Base-by-base conservation (phyloP, 1,284 basidiomycete genomes). In the Puccinia hordei region DNA sequence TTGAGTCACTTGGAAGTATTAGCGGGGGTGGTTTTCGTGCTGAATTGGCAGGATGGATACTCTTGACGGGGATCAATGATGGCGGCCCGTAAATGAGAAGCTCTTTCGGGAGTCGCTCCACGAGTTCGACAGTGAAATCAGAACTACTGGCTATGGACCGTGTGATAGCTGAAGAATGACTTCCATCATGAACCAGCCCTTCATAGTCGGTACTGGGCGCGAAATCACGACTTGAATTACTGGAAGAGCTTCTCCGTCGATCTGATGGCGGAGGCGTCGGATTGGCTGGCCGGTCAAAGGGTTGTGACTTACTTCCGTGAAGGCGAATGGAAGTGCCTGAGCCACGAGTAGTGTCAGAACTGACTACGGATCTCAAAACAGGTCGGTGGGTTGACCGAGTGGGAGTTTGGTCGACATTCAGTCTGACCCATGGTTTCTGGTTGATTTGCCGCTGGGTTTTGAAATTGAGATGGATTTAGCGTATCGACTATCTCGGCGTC, bases 101-200 rank as follows among this genome's bases (percentile, higher is more conserved):
- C n/a, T n/a, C n/a, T n/a, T 72, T 30, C 19, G 69, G 30, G 17
- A 57, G 17, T n/a, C 69, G 69, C 33, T 72, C 69, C 9, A 57
- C 69, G 17, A 41, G n/a, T 57, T 72, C 69, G 22, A 57, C 51
- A 4, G 69, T 72, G 35, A 55, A 72, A 57, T 72, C 69, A 22
- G 49, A 53, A 24, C 51, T 72, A 17, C 51, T 55, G 1, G 69
- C 33, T 8, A 51, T 69, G 13, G 69, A 72, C 12, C 51, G 51
- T 51, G 49, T 38, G 30, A 55, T 12, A n/a, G 3, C 51, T 5
- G 69, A 72, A 30, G 19, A 72, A 35, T 33, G 69, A 17, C 19
- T 53, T 22, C 4, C 51, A 12, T 72, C 51, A 41, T 41, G 30
- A 35, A 13, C 30, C 8, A 35, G 44, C 24, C 30, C 46, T 17